Evolutionary conservation across 306 rosid species (phyloP).

Genomic region (Oemleria cerasiformis): DNA sequence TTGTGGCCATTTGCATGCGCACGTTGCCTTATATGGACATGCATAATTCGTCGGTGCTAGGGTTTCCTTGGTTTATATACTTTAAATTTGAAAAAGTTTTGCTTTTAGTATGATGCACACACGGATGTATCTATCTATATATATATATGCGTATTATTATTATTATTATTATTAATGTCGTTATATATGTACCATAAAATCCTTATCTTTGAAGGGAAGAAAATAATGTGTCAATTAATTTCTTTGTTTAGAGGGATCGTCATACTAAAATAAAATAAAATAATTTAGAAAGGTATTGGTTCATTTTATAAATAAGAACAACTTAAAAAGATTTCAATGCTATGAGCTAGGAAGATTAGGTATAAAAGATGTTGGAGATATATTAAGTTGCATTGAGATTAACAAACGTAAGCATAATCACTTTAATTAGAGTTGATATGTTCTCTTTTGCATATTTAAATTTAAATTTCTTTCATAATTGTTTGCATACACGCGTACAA

Average conservation of each 20-base stretch:
- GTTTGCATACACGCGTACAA: too few relatives aligned
- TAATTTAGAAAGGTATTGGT: too few relatives aligned
- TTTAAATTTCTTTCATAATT: too few relatives aligned
- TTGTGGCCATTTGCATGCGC: slow-evolving; percentile 11
- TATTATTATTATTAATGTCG: too few relatives aligned
- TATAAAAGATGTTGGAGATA: too few relatives aligned
- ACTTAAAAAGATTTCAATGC: too few relatives aligned
- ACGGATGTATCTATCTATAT: neutral
- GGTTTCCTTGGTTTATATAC: neutral
- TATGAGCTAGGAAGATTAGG: too few relatives aligned
- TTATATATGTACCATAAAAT: neutral
- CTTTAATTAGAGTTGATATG: too few relatives aligned
- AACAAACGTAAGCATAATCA: too few relatives aligned
- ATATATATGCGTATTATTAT: neutral
- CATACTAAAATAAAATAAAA: too few relatives aligned
- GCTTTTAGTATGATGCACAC: neutral
- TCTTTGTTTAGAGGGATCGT: slow-evolving; percentile 1
- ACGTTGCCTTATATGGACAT: neutral
- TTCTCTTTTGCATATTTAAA: too few relatives aligned
- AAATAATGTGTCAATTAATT: slow-evolving; percentile 16
- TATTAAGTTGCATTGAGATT: neutral
- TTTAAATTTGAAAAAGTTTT: neutral
- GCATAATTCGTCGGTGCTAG: slow-evolving; percentile 15
- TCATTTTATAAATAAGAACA: too few relatives aligned
- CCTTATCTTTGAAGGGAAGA: slow-evolving; percentile 35